Evolutionary conservation across 2,329 filamentous ascomycete species (phyloP).

Genomic region (Cladosporium sp.): DNA sequence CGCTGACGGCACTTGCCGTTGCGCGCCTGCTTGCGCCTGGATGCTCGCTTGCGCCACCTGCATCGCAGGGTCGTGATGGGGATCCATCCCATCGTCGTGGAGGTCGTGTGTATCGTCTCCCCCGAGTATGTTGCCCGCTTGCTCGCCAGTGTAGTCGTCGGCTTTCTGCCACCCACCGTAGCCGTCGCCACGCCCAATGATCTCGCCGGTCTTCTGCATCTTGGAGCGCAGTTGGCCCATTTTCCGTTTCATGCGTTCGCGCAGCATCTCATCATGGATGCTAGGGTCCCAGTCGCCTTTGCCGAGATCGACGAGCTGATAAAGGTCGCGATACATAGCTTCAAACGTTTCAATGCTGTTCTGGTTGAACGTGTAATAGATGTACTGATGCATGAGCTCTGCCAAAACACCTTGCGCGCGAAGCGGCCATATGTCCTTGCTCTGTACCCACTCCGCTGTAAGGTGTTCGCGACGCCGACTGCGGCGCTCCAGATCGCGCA

Average conservation of each 20-base stretch:
- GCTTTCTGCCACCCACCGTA: conserved; percentile 29
- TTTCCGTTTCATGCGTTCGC: conserved; percentile 33
- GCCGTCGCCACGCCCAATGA: conserved; percentile 27
- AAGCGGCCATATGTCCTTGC: conserved; percentile 33
- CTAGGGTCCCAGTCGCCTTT: conserved; percentile 30
- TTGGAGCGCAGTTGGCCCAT: conserved; percentile 33
- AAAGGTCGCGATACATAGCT: conserved; percentile 30
- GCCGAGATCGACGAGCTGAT: conserved; percentile 29
- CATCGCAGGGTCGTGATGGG: conserved; percentile 10
- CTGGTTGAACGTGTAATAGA: conserved; percentile 28
- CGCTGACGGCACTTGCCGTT: conserved; percentile 10
- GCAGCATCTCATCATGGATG: conserved; percentile 31
- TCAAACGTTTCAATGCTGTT: conserved; percentile 29
- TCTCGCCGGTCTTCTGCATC: conserved; percentile 35
- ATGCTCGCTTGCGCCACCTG: conserved; percentile 9
- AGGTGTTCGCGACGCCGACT: conserved; percentile 32
- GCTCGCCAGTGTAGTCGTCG: conserved; percentile 28
- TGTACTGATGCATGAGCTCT: conserved; percentile 33
- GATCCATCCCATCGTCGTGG: not conserved
- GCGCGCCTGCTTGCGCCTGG: conserved; percentile 3
- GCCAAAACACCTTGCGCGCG: conserved; percentile 30
- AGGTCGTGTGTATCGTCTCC: conserved; percentile 4
- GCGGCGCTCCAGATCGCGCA: conserved; percentile 30
- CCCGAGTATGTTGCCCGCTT: conserved; percentile 20
- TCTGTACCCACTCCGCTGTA: conserved; percentile 33